phyloP scores from a whole-genome alignment of 2,329 filamentous ascomycete species.

The Colletotrichum karsti region DNA sequence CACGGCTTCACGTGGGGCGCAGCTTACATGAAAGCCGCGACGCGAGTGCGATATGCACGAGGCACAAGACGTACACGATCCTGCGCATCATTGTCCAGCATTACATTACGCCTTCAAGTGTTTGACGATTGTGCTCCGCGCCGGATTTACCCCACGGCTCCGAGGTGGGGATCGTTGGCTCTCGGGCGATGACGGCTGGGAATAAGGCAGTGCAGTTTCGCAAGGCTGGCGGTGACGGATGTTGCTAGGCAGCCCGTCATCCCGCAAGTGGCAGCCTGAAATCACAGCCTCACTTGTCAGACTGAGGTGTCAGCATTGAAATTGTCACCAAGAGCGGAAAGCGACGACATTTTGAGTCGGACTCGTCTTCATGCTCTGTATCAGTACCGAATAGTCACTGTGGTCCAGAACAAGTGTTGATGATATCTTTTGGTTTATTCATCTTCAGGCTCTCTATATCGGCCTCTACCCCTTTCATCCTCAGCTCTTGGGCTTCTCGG shows the following conservation, averaged over 20 bases:
- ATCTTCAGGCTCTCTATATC: not conserved
- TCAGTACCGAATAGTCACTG: too few species aligned
- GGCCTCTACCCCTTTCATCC: not conserved
- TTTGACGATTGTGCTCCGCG: not conserved
- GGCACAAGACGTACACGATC: not conserved
- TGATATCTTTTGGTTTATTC: not conserved
- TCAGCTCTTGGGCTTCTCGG: not conserved
- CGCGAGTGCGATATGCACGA: not conserved
- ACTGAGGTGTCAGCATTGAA: too few species aligned
- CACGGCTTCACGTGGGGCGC: slow-evolving; percentile 5
- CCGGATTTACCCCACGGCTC: slow-evolving; percentile 1
- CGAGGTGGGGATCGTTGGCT: not conserved
- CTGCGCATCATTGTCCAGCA: slow-evolving; percentile 7
- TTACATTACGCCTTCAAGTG: not conserved
- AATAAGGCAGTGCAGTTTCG: not conserved
- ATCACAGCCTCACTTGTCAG: too few species aligned
- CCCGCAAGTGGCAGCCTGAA: too few species aligned
- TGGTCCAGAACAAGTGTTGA: not conserved
- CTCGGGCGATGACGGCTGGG: slow-evolving; percentile 2
- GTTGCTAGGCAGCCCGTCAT: not conserved
- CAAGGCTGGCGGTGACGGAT: not conserved
- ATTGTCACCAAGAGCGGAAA: too few species aligned
- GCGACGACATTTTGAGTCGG: too few species aligned
- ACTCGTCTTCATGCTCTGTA: too few species aligned
- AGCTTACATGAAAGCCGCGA: not conserved